phyloP scores from a whole-genome alignment of 202 grass and related monocot genomes.

The Musa balbisiana region DNA sequence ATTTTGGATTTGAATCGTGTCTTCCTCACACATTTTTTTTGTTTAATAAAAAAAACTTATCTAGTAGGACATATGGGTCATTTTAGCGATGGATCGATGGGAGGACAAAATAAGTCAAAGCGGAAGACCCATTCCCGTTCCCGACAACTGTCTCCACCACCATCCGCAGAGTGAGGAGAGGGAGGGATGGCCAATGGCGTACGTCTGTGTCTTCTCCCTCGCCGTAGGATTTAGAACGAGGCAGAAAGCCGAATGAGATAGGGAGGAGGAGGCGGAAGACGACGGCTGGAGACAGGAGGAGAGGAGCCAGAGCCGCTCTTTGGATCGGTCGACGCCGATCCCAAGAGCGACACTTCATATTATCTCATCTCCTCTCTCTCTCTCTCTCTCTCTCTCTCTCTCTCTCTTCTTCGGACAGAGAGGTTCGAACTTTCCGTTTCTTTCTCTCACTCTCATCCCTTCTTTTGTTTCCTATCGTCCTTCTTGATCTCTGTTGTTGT shows the following conservation, averaged over 20 bases:
- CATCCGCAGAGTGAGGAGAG: background rate
- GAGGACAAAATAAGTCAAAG: background rate
- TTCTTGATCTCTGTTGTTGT: background rate
- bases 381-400: too few relatives aligned
- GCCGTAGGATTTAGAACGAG: background rate
- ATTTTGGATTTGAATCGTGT: too few relatives aligned
- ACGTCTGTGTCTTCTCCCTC: background rate
- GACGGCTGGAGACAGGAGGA: background rate
- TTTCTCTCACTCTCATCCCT: background rate
- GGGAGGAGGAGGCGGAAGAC: background rate
- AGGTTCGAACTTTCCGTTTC: background rate
- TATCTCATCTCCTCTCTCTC: background rate
- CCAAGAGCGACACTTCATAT: background rate
- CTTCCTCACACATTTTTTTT: too few relatives aligned
- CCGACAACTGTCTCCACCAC: background rate
- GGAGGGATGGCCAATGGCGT: background rate
- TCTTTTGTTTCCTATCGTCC: background rate
- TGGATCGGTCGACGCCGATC: background rate
- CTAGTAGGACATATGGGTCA: too few relatives aligned
- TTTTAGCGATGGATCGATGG: too few relatives aligned
- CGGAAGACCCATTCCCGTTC: background rate
- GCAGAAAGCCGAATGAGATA: background rate
- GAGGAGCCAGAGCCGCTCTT: background rate
- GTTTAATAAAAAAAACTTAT: too few relatives aligned
- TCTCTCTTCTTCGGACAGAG: background rate